These are phyloP conservation scores for Phylloboletellus chloephorus DNA, from an alignment of 1,284 basidiomycete genomes.

Conservation along the genomic window DNA sequence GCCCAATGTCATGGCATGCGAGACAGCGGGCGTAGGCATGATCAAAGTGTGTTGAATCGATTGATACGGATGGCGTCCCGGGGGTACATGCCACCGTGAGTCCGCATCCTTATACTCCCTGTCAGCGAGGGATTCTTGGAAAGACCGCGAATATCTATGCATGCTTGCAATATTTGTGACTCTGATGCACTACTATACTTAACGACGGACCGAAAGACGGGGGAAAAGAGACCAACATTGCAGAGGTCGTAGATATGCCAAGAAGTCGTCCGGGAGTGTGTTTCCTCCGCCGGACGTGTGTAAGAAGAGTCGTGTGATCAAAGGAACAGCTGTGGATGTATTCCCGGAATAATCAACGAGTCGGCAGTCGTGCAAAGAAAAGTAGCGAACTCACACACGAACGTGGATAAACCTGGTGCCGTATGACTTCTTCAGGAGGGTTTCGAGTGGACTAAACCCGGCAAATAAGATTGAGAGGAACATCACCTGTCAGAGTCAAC, in stretches of 20 bases:
- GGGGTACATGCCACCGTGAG: conserved; percentile 10
- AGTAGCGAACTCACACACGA: conserved; percentile 11
- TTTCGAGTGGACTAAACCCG: not conserved
- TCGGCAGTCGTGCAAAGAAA: conserved; percentile 1
- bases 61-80: conserved; percentile 19
- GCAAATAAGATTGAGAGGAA: not conserved
- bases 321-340: not conserved
- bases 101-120: conserved; percentile 23
- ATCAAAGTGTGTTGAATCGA: conserved; percentile 10
- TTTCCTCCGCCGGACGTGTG: not conserved
- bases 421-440: not conserved
- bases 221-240: conserved; percentile 9
- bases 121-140: conserved; percentile 12
- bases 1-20: conserved; percentile 19
- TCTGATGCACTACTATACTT: conserved; percentile 7
- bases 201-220: not conserved
- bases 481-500: conserved; percentile 3
- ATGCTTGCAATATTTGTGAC: conserved; percentile 12
- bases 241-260: not conserved
- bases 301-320: not conserved
- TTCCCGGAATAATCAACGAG: not conserved
- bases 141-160: conserved; percentile 10
- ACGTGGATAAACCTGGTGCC: not conserved
- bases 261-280: not conserved
- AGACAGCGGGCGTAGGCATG: conserved; percentile 17